Percentiles rank a stretch among this genome's conserved stretches.
Evolutionary conservation across 352 stramenopile species (phyloP).

Genomic region (Globisporangium apiculatum): DNA sequence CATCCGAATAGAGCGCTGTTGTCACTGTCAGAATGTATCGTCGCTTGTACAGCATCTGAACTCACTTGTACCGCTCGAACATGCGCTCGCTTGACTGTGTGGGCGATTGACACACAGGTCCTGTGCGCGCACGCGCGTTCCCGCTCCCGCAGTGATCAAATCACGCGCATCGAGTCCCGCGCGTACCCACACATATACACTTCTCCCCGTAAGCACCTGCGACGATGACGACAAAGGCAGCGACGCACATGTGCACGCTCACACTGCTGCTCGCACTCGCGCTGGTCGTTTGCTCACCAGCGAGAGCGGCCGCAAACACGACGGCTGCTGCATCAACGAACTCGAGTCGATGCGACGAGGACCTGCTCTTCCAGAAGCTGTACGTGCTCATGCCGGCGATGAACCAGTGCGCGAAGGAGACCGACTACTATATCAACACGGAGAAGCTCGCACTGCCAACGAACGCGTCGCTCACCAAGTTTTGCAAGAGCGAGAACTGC

Average conservation of each 20-base stretch:
- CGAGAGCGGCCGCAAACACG: not conserved
- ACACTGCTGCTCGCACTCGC: conserved; percentile 3
- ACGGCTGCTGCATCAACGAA: conserved; percentile 3
- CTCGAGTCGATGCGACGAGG: conserved; percentile 18
- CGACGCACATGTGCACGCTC: not conserved
- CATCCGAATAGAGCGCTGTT: no score
- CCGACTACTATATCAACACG: conserved; percentile 26
- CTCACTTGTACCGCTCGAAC: no score
- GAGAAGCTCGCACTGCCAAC: conserved; percentile 18
- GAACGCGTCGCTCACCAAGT: conserved; percentile 19
- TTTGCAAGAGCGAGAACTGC: conserved; percentile 29
- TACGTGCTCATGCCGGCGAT: conserved; percentile 43
- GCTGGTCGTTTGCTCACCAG: not conserved
- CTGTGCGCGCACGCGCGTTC: no score
- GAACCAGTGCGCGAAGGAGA: conserved; percentile 31
- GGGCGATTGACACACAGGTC: no score
- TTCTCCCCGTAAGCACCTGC: not conserved
- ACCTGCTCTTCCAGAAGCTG: conserved; percentile 39
- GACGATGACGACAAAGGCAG: not conserved
- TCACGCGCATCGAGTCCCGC: no score
- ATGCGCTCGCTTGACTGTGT: no score
- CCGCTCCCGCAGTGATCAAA: no score
- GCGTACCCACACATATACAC: not conserved
- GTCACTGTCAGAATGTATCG: no score
- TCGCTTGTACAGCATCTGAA: no score